These are phyloP conservation scores for Epichloe sp. DNA, from an alignment of 2,329 filamentous ascomycete species.

Conservation along the genomic window DNA sequence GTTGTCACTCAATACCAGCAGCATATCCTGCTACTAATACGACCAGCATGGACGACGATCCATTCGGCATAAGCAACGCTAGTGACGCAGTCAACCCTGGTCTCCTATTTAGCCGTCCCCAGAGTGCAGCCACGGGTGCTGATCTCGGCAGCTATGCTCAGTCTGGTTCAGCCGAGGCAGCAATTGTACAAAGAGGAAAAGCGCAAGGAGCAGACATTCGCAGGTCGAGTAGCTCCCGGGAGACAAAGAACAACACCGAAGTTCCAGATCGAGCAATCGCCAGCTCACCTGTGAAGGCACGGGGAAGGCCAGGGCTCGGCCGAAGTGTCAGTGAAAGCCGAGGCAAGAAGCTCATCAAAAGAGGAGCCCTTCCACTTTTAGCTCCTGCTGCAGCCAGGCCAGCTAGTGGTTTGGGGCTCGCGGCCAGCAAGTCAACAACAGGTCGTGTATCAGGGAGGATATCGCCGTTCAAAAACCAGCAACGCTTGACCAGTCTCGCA, in stretches of 20 bases:
- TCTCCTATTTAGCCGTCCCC: constrained; percentile 41
- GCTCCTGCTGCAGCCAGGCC: constrained; percentile 29
- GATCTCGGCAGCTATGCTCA: constrained; percentile 19
- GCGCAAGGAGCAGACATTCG: constrained; percentile 20
- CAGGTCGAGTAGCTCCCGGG: constrained; percentile 32
- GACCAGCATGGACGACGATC: constrained; percentile 30
- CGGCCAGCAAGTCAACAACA: constrained; percentile 22
- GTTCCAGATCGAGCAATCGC: constrained; percentile 26
- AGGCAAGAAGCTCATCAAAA: constrained; percentile 27
- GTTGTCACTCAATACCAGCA: constrained; percentile 21
- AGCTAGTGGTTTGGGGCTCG: constrained; percentile 17
- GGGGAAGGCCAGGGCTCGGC: constrained; percentile 34
- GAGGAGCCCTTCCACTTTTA: constrained; percentile 32
- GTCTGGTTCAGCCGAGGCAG: constrained; percentile 15
- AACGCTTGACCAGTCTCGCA: constrained; percentile 36
- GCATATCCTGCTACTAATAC: constrained; percentile 26
- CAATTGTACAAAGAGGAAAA: constrained; percentile 14
- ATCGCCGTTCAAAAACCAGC: constrained; percentile 40
- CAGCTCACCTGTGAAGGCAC: constrained; percentile 39
- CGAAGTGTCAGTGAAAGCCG: constrained; percentile 42
- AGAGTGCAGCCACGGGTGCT: constrained; percentile 32
- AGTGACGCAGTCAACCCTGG: constrained; percentile 44
- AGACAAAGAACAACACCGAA: constrained; percentile 26
- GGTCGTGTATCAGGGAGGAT: constrained; percentile 31
- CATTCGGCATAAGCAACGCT: constrained; percentile 35